These are phyloP conservation scores for Achaetomium macrosporum DNA, from an alignment of 2,329 filamentous ascomycete species.

Conservation along the genomic window DNA sequence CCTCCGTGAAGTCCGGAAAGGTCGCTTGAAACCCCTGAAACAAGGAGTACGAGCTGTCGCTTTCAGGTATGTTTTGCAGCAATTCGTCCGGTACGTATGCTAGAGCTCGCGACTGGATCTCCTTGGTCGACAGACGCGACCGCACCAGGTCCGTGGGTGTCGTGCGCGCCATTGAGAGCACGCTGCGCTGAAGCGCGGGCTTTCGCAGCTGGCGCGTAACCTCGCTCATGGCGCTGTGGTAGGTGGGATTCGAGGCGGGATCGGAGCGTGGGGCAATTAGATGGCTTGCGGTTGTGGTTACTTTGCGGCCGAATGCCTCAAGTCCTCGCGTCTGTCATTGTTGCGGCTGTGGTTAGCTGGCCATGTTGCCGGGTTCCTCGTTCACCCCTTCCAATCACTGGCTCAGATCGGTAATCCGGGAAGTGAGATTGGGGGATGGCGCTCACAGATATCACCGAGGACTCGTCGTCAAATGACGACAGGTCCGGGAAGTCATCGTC, in stretches of 20 bases:
- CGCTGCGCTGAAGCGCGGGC: slow-evolving; percentile 76
- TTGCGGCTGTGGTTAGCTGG: slow-evolving; percentile 16
- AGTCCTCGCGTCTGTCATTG: slow-evolving; percentile 68
- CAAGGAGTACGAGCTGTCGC: slow-evolving; percentile 79
- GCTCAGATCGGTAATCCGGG: background rate
- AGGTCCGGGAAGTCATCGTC: slow-evolving; percentile 25
- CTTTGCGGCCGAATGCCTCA: slow-evolving; percentile 90
- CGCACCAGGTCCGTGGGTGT: slow-evolving; percentile 92
- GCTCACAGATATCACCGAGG: slow-evolving; percentile 25
- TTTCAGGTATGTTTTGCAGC: slow-evolving; percentile 80
- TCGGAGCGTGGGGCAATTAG: slow-evolving; percentile 67
- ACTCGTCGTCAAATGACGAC: slow-evolving; percentile 25
- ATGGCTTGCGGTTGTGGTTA: slow-evolving; percentile 87
- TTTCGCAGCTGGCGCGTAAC: slow-evolving; percentile 84
- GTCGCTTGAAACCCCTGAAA: slow-evolving; percentile 96
- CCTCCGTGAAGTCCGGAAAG: slow-evolving; percentile 65
- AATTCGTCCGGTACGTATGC: slow-evolving; percentile 87
- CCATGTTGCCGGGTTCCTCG: background rate
- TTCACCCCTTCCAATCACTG: background rate
- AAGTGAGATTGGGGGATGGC: background rate
- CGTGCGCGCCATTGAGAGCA: slow-evolving; percentile 86
- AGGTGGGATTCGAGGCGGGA: slow-evolving; percentile 56
- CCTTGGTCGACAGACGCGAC: slow-evolving; percentile 79
- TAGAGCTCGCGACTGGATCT: slow-evolving; percentile 91
- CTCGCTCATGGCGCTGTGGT: slow-evolving; percentile 80